Evolutionary conservation across 371 early-diverging fungal genomes (phyloP).

Genomic region (Syncephalastrum sp.): DNA sequence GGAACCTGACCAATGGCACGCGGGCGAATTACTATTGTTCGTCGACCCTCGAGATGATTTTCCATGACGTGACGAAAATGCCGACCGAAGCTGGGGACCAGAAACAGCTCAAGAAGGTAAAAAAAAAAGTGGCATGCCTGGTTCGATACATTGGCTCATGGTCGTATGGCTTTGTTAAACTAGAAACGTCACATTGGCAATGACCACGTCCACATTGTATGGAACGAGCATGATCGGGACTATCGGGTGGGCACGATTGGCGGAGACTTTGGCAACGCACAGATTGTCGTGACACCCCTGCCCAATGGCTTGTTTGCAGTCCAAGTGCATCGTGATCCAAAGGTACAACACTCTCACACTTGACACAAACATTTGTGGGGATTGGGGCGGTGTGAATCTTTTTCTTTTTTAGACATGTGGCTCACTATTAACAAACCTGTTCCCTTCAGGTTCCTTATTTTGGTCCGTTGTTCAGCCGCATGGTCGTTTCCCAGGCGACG

Average conservation of each 20-base stretch:
- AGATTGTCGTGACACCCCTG: conserved; percentile 87
- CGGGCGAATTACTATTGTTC: conserved; percentile 82
- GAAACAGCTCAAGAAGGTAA: conserved; percentile 85
- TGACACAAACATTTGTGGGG: too few species aligned
- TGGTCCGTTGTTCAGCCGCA: conserved; percentile 84
- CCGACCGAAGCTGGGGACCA: conserved; percentile 79
- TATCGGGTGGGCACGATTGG: conserved; percentile 88
- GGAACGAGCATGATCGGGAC: conserved; percentile 89
- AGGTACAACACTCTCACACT: conserved; percentile 34
- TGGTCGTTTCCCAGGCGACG: conserved; percentile 73
- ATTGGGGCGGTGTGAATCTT: too few species aligned
- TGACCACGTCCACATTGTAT: conserved; percentile 96
- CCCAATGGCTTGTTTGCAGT: conserved; percentile 68
- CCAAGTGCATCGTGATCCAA: conserved; percentile 72
- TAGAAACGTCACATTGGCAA: conserved; percentile 98
- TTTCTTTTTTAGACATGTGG: too few species aligned
- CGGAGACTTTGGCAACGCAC: conserved; percentile 96
- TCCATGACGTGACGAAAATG: conserved; percentile 92
- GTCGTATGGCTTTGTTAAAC: too few species aligned
- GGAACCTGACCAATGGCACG: conserved; percentile 75
- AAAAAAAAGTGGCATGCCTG: conserved; percentile 26
- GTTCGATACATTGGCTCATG: too few species aligned
- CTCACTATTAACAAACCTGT: not conserved
- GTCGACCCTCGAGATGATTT: conserved; percentile 83
- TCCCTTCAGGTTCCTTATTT: conserved; percentile 63